phyloP scores from a whole-genome alignment of 257 asterid genomes.

The Petrea volubilis region DNA sequence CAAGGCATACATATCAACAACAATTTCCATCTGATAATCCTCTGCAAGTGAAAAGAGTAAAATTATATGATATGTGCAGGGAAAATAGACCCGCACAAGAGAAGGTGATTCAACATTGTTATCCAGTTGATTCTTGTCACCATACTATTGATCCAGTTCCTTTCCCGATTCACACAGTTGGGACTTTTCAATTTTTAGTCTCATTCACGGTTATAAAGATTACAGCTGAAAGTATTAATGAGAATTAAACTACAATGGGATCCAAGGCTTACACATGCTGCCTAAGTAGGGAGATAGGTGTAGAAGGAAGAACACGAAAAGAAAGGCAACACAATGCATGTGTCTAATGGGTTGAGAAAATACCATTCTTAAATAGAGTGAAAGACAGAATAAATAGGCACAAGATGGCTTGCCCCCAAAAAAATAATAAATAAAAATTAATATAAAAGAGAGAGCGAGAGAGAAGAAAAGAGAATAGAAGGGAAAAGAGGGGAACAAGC shows the following conservation, averaged over 20 bases:
- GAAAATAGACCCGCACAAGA: neutral
- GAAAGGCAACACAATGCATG: neutral
- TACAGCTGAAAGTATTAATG: neutral
- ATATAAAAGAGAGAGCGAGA: no score
- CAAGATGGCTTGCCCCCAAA: neutral
- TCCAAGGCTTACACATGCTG: neutral
- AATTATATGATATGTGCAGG: slow-evolving; percentile 12
- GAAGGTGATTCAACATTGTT: neutral
- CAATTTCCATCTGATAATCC: slow-evolving; percentile 42
- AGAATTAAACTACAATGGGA: neutral
- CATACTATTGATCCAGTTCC: no score
- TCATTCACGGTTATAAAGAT: no score
- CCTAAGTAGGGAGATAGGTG: neutral
- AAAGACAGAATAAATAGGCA: neutral
- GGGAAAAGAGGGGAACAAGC: neutral
- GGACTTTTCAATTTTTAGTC: no score
- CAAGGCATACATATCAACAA: slow-evolving; percentile 68
- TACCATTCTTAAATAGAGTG: neutral
- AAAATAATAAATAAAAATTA: no score
- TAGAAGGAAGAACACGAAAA: neutral
- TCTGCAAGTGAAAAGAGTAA: slow-evolving; percentile 50
- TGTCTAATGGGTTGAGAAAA: neutral
- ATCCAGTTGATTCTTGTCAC: neutral
- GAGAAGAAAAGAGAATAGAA: no score
- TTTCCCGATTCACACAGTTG: no score